These are phyloP conservation scores for Pleurotus tuber-regium DNA, from an alignment of 768 basidiomycete genomes.

Conservation along the genomic window DNA sequence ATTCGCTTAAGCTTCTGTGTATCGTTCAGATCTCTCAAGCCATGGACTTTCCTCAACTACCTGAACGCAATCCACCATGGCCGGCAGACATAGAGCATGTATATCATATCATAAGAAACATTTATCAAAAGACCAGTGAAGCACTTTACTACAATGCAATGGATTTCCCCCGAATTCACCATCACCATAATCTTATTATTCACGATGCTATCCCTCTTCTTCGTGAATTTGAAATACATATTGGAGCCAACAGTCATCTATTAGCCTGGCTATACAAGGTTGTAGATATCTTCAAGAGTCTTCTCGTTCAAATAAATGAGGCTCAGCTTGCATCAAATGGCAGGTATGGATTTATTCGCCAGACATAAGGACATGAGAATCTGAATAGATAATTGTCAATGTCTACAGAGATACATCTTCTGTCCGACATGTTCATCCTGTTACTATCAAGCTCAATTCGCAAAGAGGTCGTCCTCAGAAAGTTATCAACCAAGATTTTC, in stretches of 20 bases:
- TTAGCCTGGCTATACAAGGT: neutral
- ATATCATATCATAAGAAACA: neutral
- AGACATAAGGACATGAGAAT: neutral
- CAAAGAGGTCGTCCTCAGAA: constrained; percentile 2
- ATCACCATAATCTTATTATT: neutral
- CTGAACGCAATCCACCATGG: neutral
- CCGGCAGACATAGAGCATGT: neutral
- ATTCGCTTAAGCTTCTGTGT: neutral
- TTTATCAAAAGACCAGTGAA: neutral
- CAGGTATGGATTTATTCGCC: neutral
- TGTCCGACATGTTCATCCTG: no score
- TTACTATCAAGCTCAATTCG: neutral
- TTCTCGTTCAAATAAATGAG: neutral
- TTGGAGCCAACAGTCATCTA: neutral
- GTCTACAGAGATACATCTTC: no score
- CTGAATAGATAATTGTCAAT: neutral
- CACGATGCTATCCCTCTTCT: neutral
- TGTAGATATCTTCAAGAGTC: neutral
- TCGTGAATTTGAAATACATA: neutral
- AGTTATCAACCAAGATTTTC: constrained; percentile 1
- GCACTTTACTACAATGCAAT: neutral
- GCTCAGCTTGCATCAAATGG: neutral
- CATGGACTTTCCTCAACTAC: neutral
- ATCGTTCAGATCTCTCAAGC: no score
- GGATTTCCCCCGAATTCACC: neutral